Evolutionary conservation across 257 asterid species (phyloP).

Genomic region (Craterostigma plantagineum): DNA sequence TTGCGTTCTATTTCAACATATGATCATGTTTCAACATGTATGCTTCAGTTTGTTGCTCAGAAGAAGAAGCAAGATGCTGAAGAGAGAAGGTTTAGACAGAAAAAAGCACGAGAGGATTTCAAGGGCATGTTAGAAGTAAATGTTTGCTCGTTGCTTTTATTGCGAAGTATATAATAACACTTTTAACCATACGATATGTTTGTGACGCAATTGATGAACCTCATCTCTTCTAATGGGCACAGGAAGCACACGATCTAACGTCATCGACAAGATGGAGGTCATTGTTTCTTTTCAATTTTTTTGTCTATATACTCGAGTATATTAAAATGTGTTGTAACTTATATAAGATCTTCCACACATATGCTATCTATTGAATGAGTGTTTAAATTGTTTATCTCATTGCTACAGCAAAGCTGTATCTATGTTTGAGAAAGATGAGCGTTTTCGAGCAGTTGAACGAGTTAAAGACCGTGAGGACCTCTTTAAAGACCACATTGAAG

Average conservation of each 20-base stretch:
- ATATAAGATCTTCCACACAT: too few relatives aligned
- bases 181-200: too few relatives aligned
- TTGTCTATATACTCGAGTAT: not conserved
- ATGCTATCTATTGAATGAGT: constrained; percentile 3
- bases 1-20: constrained; percentile 6
- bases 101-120: constrained; percentile 71
- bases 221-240: constrained; percentile 7
- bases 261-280: constrained; percentile 80
- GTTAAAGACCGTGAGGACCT: constrained; percentile 75
- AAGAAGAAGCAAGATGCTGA: constrained; percentile 83
- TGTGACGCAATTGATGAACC: too few relatives aligned
- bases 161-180: not conserved
- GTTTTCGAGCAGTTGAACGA: constrained; percentile 74
- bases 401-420: constrained; percentile 55
- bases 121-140: constrained; percentile 75
- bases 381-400: not conserved
- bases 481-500: constrained; percentile 52
- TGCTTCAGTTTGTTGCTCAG: constrained; percentile 55
- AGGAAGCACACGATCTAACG: constrained; percentile 78
- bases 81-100: constrained; percentile 65
- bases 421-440: constrained; percentile 67
- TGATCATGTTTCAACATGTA: constrained; percentile 5
- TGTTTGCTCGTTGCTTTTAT: constrained; percentile 7
- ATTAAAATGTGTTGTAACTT: constrained; percentile 1
- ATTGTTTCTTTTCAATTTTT: constrained; percentile 11